These are phyloP conservation scores for Syzygium aqueum DNA, from an alignment of 345 rosid species.

Conservation along the genomic window DNA sequence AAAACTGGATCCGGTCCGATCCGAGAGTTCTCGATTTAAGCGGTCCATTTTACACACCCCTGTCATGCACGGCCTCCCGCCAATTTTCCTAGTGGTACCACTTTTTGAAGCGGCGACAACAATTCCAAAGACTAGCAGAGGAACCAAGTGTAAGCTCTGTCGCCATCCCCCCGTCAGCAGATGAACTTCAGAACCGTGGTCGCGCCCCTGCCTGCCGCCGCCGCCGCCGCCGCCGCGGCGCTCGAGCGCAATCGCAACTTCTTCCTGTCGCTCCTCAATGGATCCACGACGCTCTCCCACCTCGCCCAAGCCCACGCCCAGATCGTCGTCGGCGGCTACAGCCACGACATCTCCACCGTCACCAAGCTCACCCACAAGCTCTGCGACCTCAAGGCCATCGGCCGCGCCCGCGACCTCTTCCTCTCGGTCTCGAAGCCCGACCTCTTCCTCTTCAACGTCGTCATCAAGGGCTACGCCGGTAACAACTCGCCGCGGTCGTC, in stretches of 20 bases:
- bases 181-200: background rate
- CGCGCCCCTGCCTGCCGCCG: constrained; percentile 1
- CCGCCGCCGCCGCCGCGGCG: background rate
- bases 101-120: background rate
- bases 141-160: background rate
- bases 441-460: constrained; percentile 62
- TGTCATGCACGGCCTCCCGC: background rate
- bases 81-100: background rate
- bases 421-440: constrained; percentile 52
- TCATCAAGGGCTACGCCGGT: constrained; percentile 45
- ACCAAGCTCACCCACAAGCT: constrained; percentile 67
- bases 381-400: constrained; percentile 43
- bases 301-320: constrained; percentile 61
- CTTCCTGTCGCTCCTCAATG: constrained; percentile 33
- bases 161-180: background rate
- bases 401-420: constrained; percentile 44
- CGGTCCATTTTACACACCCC: too few relatives aligned
- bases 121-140: background rate
- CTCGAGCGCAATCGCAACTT: constrained; percentile 10
- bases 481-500: constrained; percentile 32
- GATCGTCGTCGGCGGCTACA: constrained; percentile 38
- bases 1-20: too few relatives aligned
- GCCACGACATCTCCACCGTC: constrained; percentile 38
- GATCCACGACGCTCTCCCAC: constrained; percentile 35
- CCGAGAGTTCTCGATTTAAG: too few relatives aligned